These are phyloP conservation scores for Tetratostichococcus sp. DNA, from an alignment of 139 green algal genomes.

Conservation along the genomic window DNA sequence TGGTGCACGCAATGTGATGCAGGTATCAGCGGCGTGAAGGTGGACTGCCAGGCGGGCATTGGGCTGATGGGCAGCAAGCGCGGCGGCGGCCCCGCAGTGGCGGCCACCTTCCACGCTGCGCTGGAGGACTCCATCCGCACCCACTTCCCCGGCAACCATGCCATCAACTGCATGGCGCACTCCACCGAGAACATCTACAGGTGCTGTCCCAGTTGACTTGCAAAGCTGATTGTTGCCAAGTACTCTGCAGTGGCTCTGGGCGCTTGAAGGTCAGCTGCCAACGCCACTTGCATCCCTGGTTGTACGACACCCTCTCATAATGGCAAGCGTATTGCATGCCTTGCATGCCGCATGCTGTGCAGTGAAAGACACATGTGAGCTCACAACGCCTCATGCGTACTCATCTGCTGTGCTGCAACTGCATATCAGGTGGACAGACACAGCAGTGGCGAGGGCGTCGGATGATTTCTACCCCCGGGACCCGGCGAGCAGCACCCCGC, in stretches of 20 bases:
- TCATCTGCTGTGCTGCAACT: too few relatives aligned
- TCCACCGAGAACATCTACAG: conserved; percentile 88
- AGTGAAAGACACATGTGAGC: too few relatives aligned
- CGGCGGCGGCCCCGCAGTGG: conserved; percentile 56
- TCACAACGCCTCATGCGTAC: too few relatives aligned
- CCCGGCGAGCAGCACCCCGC: conserved; percentile 68
- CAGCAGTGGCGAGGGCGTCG: conserved; percentile 72
- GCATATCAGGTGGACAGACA: conserved; percentile 76
- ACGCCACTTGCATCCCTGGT: too few relatives aligned
- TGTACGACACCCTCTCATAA: too few relatives aligned
- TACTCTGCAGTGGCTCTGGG: too few relatives aligned
- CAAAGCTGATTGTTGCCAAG: too few relatives aligned
- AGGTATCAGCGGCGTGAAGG: conserved; percentile 93
- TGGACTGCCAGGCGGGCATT: conserved; percentile 79
- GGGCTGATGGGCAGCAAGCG: conserved; percentile 44
- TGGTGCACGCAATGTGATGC: too few relatives aligned
- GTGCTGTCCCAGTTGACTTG: conserved; percentile 1
- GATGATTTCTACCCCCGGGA: conserved; percentile 87
- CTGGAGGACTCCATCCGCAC: conserved; percentile 70
- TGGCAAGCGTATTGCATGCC: too few relatives aligned
- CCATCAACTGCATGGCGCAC: conserved; percentile 99
- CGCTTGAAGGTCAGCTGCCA: too few relatives aligned
- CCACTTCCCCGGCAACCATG: conserved; percentile 86
- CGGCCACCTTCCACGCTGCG: conserved; percentile 54
- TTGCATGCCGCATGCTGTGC: too few relatives aligned